Base-by-base conservation (phyloP, 2,329 filamentous ascomycete species). In the Fonsecaea erecta region DNA sequence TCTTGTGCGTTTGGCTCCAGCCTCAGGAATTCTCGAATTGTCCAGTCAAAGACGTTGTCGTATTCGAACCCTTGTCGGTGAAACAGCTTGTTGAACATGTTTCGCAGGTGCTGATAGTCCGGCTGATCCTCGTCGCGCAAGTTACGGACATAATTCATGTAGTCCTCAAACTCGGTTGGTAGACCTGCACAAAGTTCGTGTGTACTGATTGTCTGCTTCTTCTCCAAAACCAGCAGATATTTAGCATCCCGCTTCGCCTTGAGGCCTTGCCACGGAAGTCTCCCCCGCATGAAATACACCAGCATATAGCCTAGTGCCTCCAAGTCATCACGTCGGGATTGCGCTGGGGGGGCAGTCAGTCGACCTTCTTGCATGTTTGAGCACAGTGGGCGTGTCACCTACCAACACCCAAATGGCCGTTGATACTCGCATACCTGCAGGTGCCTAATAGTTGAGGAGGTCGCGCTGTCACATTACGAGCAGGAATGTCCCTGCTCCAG, bases 231-330 rank as follows among this genome's bases (percentile, higher is more conserved):
- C 6, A 54, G 64, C 48, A 16, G 32, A 21, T 69, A 52, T 59
- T 61, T 69, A 9, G 18, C 58, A 14, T 58, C 52, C 30, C 52
- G 52, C 7, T 57, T 52, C 16, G 60, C 61, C 81, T 90, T 90
- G 69, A 91, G 81, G 9, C 88, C 88, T 75, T 91, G 88, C 88
- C 88, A 91, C 37, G 88, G 88, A 61, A 90, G 81, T 7, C 86
- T 87, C 53, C 88, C 88, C n/a, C 88, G 83, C 52, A 90, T 78
- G 77, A 91, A 90, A 78, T 91, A 91, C 83, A 91, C 87, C 77
- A 90, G 90, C 46, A 91, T 88, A 74, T 91, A 88, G 21, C 88
- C 88, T 12, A 91, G 81, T 55, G 65, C 43, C 52, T 71, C 69
- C 53, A 71, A 18, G 35, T 66, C 66, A 37, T 68, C 66, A 9